Evolutionary conservation across 1,284 basidiomycete genomes (phyloP).

Genomic region (Cystobasidium slooffiae): DNA sequence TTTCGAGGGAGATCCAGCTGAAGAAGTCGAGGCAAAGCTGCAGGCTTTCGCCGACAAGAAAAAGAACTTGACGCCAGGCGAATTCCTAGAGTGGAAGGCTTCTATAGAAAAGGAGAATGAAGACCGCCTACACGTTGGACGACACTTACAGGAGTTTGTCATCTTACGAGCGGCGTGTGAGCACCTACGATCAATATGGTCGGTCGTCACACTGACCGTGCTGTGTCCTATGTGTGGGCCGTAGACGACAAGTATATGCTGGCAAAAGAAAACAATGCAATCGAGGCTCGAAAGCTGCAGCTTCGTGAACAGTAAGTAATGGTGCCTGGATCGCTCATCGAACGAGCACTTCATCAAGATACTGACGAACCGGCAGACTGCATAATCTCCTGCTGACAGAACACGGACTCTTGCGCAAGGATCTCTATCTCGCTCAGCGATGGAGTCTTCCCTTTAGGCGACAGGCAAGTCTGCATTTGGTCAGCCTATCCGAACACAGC

Average conservation of each 20-base stretch:
- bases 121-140: not conserved
- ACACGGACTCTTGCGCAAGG: not conserved
- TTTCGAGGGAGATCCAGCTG: not conserved
- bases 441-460: not conserved
- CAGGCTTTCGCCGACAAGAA: not conserved
- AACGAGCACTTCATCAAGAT: not conserved
- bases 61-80: not conserved
- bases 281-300: not conserved
- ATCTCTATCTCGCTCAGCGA: not conserved
- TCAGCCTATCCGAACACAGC: not conserved
- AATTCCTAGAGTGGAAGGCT: not conserved
- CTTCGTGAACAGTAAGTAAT: not conserved
- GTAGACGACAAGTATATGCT: not conserved
- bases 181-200: not conserved
- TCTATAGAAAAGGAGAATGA: not conserved
- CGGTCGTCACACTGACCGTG: not conserved
- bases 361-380: not conserved
- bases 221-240: not conserved
- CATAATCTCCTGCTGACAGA: not conserved
- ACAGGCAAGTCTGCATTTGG: not conserved
- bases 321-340: not conserved
- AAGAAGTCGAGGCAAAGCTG: not conserved
- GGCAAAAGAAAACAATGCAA: not conserved
- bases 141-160: not conserved
- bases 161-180: not conserved